Percentiles rank a stretch among this genome's conserved stretches.
phyloP scores from a whole-genome alignment of 2,329 filamentous ascomycete species.

The Dichotomopilus funicola region DNA sequence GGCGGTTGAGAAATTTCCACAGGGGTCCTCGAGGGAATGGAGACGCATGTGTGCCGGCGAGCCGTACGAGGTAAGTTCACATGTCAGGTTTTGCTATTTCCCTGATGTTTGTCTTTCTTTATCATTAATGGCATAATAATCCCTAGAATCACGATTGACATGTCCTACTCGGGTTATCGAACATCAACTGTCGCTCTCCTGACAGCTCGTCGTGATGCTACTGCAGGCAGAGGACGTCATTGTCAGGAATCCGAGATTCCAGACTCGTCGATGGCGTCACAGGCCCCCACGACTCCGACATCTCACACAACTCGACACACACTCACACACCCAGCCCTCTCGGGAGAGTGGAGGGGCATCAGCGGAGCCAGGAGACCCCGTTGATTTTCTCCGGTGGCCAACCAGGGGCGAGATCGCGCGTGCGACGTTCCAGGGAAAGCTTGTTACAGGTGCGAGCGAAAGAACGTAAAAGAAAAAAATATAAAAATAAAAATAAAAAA shows the following conservation, averaged over 20 bases:
- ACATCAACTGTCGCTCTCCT: background rate
- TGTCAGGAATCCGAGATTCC: background rate
- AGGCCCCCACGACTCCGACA: conserved; percentile 6
- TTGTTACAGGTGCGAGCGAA: background rate
- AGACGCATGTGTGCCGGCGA: background rate
- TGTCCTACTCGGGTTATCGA: background rate
- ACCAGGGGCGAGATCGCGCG: too few relatives aligned
- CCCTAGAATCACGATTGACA: background rate
- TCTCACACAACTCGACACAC: conserved; percentile 1
- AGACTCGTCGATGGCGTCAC: conserved; percentile 17
- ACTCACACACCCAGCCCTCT: too few relatives aligned
- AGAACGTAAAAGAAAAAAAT: background rate
- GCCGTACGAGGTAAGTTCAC: too few relatives aligned
- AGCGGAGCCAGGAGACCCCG: conserved; percentile 8
- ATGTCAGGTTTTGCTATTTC: too few relatives aligned
- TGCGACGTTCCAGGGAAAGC: background rate
- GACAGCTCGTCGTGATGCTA: too few relatives aligned
- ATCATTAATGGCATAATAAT: too few relatives aligned
- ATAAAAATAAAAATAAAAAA: background rate
- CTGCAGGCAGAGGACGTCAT: background rate
- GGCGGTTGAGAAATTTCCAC: conserved; percentile 4
- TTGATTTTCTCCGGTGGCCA: background rate
- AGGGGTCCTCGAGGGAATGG: background rate
- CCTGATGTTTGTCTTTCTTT: too few relatives aligned
- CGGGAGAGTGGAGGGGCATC: conserved; percentile 3